Conservation (phyloP, 2,329 filamentous ascomycete genomes). For the Chaetomiaceae sp. region DNA sequence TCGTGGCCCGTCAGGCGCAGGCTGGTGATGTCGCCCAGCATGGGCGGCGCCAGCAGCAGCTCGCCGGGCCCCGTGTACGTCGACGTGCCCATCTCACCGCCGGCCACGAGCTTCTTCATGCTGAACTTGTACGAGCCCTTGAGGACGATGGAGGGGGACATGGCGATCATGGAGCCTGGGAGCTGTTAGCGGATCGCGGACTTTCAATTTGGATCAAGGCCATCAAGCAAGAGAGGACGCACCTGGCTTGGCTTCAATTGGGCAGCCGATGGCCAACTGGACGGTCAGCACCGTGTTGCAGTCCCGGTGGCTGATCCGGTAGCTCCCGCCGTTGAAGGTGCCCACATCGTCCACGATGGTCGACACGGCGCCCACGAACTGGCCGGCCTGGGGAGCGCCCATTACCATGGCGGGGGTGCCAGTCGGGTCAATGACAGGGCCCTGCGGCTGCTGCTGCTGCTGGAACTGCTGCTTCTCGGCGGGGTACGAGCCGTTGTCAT, state of each 20-base stretch:
- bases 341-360: constrained; percentile 73
- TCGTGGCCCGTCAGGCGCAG: constrained; percentile 68
- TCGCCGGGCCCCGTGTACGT: constrained; percentile 88
- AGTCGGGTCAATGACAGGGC: constrained; percentile 27
- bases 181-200: not conserved
- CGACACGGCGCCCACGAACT: constrained; percentile 61
- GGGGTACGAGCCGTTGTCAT: constrained; percentile 25
- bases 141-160: constrained; percentile 83
- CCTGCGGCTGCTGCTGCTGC: constrained; percentile 15
- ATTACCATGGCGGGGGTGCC: constrained; percentile 34
- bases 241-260: constrained; percentile 75
- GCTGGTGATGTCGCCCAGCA: constrained; percentile 80
- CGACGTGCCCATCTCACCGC: constrained; percentile 73
- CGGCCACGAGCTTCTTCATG: constrained; percentile 83
- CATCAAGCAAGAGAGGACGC: constrained; percentile 5
- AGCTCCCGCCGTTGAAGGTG: constrained; percentile 96
- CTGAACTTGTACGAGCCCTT: constrained; percentile 80
- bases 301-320: constrained; percentile 87
- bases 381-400: constrained; percentile 41
- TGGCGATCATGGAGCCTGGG: constrained; percentile 82
- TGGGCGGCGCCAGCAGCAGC: constrained; percentile 73
- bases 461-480: constrained; percentile 28
- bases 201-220: no score
- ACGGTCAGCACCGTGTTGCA: constrained; percentile 85
- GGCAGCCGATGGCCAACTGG: constrained; percentile 85